Evolutionary conservation across 331 rosid species (phyloP).

Genomic region (Quercus tomentella): DNA sequence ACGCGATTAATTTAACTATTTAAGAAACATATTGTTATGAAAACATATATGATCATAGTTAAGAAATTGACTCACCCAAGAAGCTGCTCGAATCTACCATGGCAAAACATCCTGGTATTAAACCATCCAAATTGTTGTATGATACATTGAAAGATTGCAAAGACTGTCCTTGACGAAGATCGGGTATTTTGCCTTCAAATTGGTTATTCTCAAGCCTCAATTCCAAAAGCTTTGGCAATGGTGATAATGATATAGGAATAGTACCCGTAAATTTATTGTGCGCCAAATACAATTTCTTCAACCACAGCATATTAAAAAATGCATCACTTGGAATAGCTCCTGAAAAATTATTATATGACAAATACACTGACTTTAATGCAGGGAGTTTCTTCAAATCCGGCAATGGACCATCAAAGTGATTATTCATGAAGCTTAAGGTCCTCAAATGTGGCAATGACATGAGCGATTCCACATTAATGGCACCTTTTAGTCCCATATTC

Average conservation of each 20-base stretch:
- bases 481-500: conserved; percentile 63
- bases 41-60: not conserved
- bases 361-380: conserved; percentile 45
- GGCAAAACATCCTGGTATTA: conserved; percentile 39
- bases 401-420: conserved; percentile 40
- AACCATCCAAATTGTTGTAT: conserved; percentile 50
- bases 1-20: not conserved
- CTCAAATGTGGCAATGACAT: conserved; percentile 44
- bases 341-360: conserved; percentile 56
- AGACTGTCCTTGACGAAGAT: conserved; percentile 9
- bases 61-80: conserved; percentile 37
- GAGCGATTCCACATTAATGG: conserved; percentile 44
- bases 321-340: conserved; percentile 44
- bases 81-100: conserved; percentile 31
- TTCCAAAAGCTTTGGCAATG: conserved; percentile 46
- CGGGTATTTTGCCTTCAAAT: conserved; percentile 60
- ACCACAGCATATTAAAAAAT: conserved; percentile 44
- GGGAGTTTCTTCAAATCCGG: conserved; percentile 43
- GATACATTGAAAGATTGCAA: conserved; percentile 44
- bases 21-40: not conserved
- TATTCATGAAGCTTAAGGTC: conserved; percentile 55
- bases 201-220: conserved; percentile 57
- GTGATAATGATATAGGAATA: conserved; percentile 50
- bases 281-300: conserved; percentile 67
- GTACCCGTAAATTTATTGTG: conserved; percentile 49